These are phyloP conservation scores for Solanum hybrid DNA, from an alignment of 305 asterid species.

Conservation along the genomic window DNA sequence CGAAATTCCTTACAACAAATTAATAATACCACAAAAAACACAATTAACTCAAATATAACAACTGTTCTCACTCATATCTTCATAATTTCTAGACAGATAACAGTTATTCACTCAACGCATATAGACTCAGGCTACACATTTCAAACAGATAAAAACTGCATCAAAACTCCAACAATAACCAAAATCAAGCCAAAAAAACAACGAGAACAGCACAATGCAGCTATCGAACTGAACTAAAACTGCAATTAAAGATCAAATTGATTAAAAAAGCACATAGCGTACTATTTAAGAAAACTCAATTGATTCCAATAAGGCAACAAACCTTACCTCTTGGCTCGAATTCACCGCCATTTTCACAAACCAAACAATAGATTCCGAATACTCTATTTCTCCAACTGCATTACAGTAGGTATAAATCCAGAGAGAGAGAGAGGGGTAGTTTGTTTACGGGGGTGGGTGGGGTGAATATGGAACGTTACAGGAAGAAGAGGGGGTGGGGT, in stretches of 20 bases:
- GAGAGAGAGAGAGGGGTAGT: background rate
- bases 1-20: background rate
- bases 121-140: background rate
- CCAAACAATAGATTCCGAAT: background rate
- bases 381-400: background rate
- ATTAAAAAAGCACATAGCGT: constrained; percentile 1
- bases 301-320: background rate
- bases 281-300: background rate
- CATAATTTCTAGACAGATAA: background rate
- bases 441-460: background rate
- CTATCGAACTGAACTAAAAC: background rate
- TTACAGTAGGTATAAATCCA: background rate
- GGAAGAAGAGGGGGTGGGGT: background rate
- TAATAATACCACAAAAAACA: background rate
- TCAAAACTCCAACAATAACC: background rate
- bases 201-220: background rate
- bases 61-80: background rate
- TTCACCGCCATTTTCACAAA: constrained; percentile 40
- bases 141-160: background rate
- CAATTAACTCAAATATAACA: background rate
- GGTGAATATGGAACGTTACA: background rate
- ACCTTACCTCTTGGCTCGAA: constrained; percentile 39
- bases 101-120: background rate
- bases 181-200: background rate
- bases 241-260: background rate